Evolutionary conservation across 441 rosid genomes (phyloP).

Genomic region (Viola pubescens): DNA sequence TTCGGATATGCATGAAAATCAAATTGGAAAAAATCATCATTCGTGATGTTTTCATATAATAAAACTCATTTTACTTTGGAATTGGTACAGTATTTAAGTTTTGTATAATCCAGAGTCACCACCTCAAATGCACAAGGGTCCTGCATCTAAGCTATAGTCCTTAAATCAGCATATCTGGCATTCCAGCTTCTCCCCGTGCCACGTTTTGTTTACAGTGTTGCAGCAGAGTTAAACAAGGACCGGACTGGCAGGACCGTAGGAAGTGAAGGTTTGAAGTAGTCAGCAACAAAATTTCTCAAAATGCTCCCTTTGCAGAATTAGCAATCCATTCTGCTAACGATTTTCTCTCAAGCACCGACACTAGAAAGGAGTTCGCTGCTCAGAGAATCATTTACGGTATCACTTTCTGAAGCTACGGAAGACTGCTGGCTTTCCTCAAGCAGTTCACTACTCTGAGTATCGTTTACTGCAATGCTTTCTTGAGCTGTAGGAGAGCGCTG

Average conservation of each 20-base stretch:
- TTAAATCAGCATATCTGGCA: too few relatives aligned
- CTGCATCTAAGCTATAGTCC: too few relatives aligned
- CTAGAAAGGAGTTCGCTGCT: conserved; percentile 44
- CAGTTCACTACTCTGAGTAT: conserved; percentile 37
- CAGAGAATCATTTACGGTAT: conserved; percentile 24
- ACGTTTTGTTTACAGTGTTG: neutral
- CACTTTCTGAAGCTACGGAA: conserved; percentile 21
- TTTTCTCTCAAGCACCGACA: conserved; percentile 27
- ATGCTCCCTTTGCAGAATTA: neutral
- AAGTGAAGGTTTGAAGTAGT: neutral
- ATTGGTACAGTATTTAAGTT: too few relatives aligned
- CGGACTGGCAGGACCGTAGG: too few relatives aligned
- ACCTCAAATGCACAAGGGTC: too few relatives aligned
- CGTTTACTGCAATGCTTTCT: conserved; percentile 22
- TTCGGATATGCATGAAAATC: too few relatives aligned
- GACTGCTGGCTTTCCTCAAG: conserved; percentile 35
- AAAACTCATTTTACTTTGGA: too few relatives aligned
- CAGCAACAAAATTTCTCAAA: neutral
- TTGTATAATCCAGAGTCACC: too few relatives aligned
- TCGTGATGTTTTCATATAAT: too few relatives aligned
- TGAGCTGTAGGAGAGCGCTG: conserved; percentile 23
- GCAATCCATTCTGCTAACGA: neutral
- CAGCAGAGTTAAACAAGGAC: neutral
- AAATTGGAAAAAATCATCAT: too few relatives aligned
- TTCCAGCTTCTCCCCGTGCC: too few relatives aligned